These are phyloP conservation scores for Protomyces inundatus DNA, from an alignment of 1,139 yeast species.

Conservation along the genomic window DNA sequence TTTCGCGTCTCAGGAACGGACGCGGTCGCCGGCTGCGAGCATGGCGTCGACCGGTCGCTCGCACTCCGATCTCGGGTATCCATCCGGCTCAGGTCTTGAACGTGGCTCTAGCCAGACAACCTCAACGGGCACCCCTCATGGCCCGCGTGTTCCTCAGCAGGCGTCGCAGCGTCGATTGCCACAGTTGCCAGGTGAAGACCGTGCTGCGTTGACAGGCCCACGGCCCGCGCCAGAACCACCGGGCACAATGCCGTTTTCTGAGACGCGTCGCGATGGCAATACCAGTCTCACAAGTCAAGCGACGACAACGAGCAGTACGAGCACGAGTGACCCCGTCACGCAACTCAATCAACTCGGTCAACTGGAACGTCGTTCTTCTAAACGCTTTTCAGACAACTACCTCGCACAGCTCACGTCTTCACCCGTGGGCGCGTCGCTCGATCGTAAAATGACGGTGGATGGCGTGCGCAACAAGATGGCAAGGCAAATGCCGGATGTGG, in stretches of 20 bases:
- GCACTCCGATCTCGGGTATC: neutral
- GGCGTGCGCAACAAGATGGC: slow-evolving; percentile 16
- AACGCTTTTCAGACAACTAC: slow-evolving; percentile 22
- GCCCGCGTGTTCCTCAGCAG: neutral
- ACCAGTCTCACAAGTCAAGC: neutral
- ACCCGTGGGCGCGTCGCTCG: neutral
- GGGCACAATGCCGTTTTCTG: neutral
- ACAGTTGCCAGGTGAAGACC: neutral
- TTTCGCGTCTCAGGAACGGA: neutral
- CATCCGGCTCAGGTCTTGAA: too few relatives aligned
- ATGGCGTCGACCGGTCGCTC: neutral
- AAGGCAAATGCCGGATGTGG: slow-evolving; percentile 9
- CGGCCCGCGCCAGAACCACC: slow-evolving; percentile 16
- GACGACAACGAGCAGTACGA: neutral
- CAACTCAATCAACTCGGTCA: slow-evolving; percentile 12
- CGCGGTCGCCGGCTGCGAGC: neutral
- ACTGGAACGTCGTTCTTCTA: slow-evolving; percentile 17
- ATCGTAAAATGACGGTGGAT: slow-evolving; percentile 10
- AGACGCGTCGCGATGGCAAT: neutral
- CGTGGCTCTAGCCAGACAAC: too few relatives aligned
- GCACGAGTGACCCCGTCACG: slow-evolving; percentile 10
- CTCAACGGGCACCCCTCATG: too few relatives aligned
- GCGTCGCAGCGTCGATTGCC: slow-evolving; percentile 8
- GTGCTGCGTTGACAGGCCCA: neutral
- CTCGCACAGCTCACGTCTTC: slow-evolving; percentile 17